Conservation (phyloP, 768 basidiomycete species). For the Crucibulum laeve region DNA sequence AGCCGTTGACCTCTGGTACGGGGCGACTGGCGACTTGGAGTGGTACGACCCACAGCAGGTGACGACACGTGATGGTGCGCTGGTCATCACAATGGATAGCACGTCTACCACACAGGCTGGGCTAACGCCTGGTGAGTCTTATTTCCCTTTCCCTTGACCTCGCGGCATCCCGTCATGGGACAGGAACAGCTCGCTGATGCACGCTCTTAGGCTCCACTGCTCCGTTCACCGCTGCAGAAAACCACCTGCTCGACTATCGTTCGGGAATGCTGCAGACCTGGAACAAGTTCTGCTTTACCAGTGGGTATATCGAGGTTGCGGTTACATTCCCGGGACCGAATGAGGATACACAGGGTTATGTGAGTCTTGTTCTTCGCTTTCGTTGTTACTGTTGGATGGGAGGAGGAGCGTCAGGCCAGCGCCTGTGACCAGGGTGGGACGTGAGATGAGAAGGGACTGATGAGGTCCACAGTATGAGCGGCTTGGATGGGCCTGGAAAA, state of each 20-base stretch:
- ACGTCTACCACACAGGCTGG: slow-evolving; percentile 20
- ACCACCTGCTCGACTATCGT: slow-evolving; percentile 60
- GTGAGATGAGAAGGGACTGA: neutral
- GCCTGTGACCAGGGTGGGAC: neutral
- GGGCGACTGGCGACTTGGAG: slow-evolving; percentile 64
- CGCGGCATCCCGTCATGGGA: neutral
- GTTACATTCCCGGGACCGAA: slow-evolving; percentile 57
- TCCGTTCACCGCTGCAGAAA: slow-evolving; percentile 37
- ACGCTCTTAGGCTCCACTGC: slow-evolving; percentile 33
- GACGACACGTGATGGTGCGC: slow-evolving; percentile 59
- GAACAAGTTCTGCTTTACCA: slow-evolving; percentile 89
- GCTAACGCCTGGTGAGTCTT: slow-evolving; percentile 25
- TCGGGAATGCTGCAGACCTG: slow-evolving; percentile 84
- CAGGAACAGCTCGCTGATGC: too few species aligned
- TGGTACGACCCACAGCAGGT: slow-evolving; percentile 73
- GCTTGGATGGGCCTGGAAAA: too few species aligned
- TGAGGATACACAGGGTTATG: slow-evolving; percentile 35
- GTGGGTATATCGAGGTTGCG: slow-evolving; percentile 72
- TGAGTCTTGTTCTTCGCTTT: slow-evolving; percentile 18
- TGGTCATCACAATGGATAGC: slow-evolving; percentile 68
- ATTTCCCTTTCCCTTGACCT: neutral
- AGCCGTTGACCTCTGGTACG: slow-evolving; percentile 70
- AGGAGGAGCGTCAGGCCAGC: neutral
- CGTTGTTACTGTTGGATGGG: neutral
- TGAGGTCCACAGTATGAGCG: neutral